Conservation (phyloP, 352 stramenopile species). For the Globisporangium rhizosaccharum region DNA sequence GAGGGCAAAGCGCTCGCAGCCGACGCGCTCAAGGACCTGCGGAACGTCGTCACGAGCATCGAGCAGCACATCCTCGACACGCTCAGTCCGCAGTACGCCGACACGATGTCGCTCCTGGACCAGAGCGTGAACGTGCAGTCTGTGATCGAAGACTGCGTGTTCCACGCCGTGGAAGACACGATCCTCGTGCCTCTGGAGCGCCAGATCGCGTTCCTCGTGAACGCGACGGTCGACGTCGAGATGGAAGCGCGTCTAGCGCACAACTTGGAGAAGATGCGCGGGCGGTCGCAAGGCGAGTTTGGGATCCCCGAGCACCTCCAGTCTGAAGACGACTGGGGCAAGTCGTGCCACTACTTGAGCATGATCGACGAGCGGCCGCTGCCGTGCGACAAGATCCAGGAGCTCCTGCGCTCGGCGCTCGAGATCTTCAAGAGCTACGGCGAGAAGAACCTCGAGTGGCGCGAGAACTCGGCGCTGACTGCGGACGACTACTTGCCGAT, state of each 20-base stretch:
- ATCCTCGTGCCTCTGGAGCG: constrained; percentile 70
- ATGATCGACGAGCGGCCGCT: constrained; percentile 80
- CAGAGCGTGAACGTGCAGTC: constrained; percentile 49
- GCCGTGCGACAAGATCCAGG: constrained; percentile 74
- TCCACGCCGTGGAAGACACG: constrained; percentile 71
- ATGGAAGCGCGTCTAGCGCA: constrained; percentile 42
- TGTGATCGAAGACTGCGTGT: constrained; percentile 64
- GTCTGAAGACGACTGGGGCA: constrained; percentile 71
- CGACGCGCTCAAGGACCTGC: constrained; percentile 58
- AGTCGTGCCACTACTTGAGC: constrained; percentile 74
- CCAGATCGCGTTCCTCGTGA: constrained; percentile 68
- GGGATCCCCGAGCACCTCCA: constrained; percentile 74
- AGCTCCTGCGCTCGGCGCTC: constrained; percentile 63
- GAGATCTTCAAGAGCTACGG: constrained; percentile 80
- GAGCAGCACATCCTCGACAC: constrained; percentile 73
- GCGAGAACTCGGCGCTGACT: constrained; percentile 64
- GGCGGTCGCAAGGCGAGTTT: constrained; percentile 60
- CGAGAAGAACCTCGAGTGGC: constrained; percentile 75
- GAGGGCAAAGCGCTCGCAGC: constrained; percentile 44
- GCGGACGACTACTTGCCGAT: constrained; percentile 84
- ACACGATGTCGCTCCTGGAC: constrained; percentile 53
- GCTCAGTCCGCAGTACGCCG: constrained; percentile 57
- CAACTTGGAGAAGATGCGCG: constrained; percentile 66
- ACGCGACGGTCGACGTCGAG: constrained; percentile 50
- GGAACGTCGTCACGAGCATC: constrained; percentile 64